phyloP scores from a whole-genome alignment of 2,329 filamentous ascomycete species.

The Cordyceps cicadae region DNA sequence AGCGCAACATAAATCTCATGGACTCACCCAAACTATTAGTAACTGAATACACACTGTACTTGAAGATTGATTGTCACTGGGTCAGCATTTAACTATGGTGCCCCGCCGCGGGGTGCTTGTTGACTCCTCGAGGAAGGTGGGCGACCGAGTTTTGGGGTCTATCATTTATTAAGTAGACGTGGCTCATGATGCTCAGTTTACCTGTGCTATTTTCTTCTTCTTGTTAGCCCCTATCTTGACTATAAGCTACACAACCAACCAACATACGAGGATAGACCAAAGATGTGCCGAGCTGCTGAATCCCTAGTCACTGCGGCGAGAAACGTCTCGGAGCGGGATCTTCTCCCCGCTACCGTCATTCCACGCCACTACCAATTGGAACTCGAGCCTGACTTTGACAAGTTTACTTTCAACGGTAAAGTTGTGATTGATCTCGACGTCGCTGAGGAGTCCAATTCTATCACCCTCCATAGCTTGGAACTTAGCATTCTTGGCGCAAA shows the following conservation, averaged over 20 bases:
- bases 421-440: slow-evolving; percentile 85
- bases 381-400: slow-evolving; percentile 82
- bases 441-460: slow-evolving; percentile 70
- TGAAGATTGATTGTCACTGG: background rate
- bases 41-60: background rate
- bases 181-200: background rate
- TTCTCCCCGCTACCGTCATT: slow-evolving; percentile 85
- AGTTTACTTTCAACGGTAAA: slow-evolving; percentile 76
- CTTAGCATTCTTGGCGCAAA: slow-evolving; percentile 66
- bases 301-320: background rate
- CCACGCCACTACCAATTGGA: slow-evolving; percentile 85
- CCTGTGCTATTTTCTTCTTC: too few relatives aligned
- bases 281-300: background rate
- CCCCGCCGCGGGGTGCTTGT: slow-evolving; percentile 2
- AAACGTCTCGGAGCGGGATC: slow-evolving; percentile 49
- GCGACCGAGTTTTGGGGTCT: background rate
- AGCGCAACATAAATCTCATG: background rate
- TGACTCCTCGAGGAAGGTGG: slow-evolving; percentile 1
- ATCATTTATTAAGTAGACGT: background rate
- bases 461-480: slow-evolving; percentile 82
- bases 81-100: background rate
- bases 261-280: background rate
- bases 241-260: background rate
- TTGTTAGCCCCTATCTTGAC: background rate
- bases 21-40: slow-evolving; percentile 3